Percentiles rank a stretch among this genome's conserved stretches.
Evolutionary conservation across 2,329 filamentous ascomycete species (phyloP).

Genomic region (Chalaropsis thielavioides): DNA sequence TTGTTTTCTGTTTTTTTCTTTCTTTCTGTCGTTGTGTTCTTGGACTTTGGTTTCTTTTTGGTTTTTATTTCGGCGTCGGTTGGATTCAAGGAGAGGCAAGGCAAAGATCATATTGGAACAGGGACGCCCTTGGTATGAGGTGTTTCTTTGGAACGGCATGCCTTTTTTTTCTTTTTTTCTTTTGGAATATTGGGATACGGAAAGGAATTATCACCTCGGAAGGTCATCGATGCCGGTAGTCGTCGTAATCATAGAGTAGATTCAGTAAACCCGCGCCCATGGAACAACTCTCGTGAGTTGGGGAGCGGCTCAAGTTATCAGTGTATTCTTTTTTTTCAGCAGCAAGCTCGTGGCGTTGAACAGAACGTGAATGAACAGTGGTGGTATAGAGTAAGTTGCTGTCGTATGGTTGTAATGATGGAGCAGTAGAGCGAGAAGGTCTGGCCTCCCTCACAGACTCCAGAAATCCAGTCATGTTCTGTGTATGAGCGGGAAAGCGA

Average conservation of each 20-base stretch:
- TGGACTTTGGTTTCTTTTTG: background rate
- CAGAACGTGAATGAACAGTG: background rate
- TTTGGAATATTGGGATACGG: background rate
- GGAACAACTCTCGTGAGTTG: background rate
- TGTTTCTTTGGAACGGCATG: slow-evolving; percentile 1
- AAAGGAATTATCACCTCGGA: background rate
- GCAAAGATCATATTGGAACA: background rate
- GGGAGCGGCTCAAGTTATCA: background rate
- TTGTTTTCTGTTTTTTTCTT: background rate
- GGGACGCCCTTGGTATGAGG: background rate
- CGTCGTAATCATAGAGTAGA: slow-evolving; percentile 4
- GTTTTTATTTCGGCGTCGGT: background rate
- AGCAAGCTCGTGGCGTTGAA: background rate
- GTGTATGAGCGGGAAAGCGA: background rate
- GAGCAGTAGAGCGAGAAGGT: too few relatives aligned
- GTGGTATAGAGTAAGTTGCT: too few relatives aligned
- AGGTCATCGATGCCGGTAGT: slow-evolving; percentile 1
- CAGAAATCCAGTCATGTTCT: too few relatives aligned
- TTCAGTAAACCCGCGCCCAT: background rate
- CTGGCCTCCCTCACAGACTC: too few relatives aligned
- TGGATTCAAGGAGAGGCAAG: slow-evolving; percentile 1
- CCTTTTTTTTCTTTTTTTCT: background rate
- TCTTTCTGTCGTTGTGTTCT: background rate
- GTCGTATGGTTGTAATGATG: too few relatives aligned
- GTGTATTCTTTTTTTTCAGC: background rate